phyloP scores from a whole-genome alignment of 164 flowering plant species.

The Pachysandra terminalis region DNA sequence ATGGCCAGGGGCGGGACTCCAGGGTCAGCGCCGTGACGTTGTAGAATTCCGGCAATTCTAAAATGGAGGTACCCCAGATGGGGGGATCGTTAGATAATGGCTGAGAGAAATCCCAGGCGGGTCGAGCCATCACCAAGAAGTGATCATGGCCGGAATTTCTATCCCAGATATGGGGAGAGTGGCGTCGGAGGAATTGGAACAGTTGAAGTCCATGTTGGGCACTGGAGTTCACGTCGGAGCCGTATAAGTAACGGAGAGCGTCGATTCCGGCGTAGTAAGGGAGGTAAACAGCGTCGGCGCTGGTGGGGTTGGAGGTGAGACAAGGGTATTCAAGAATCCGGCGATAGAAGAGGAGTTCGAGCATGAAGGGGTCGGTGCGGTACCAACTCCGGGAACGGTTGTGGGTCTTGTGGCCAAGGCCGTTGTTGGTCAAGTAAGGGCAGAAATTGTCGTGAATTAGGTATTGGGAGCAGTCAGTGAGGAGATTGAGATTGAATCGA shows the following conservation, averaged over 20 bases:
- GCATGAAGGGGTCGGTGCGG: constrained; percentile 88
- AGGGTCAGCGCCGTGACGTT: constrained; percentile 67
- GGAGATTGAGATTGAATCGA: constrained; percentile 76
- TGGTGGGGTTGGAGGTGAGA: constrained; percentile 52
- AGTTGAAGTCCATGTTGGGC: constrained; percentile 63
- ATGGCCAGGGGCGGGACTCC: too few species aligned
- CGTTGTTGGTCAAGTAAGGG: constrained; percentile 79
- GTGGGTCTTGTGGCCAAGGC: constrained; percentile 91
- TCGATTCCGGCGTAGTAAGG: constrained; percentile 83
- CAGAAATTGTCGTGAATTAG: constrained; percentile 52
- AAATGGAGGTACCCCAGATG: constrained; percentile 82
- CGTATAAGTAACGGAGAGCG: constrained; percentile 63
- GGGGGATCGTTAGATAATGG: too few species aligned
- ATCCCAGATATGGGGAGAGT: constrained; percentile 53
- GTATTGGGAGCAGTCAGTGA: constrained; percentile 65
- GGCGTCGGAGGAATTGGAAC: constrained; percentile 32
- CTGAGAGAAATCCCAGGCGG: too few species aligned
- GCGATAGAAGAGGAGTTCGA: constrained; percentile 88
- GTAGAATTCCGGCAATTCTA: constrained; percentile 68
- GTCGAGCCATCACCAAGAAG: constrained; percentile 75
- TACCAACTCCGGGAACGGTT: constrained; percentile 77
- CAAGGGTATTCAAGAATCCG: constrained; percentile 92
- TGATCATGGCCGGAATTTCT: too few species aligned
- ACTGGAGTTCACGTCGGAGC: constrained; percentile 58
- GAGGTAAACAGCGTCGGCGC: constrained; percentile 67